Percentiles rank a stretch among this genome's conserved stretches.
Conservation (phyloP, 495 filamentous ascomycete genomes). For the Hypoxylon rickii region DNA sequence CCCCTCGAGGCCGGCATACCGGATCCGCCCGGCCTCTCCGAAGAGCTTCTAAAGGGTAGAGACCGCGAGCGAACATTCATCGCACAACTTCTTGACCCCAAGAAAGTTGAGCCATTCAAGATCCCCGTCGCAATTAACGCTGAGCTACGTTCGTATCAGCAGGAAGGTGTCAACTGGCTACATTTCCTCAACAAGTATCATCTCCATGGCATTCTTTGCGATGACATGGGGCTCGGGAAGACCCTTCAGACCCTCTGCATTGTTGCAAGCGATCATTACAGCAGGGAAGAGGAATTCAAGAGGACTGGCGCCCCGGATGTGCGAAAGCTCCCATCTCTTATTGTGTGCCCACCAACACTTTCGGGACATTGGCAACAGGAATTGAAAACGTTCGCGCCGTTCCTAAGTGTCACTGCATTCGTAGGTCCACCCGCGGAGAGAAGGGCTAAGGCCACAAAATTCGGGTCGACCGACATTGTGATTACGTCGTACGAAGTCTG, state of each 20-base stretch:
- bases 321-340: conserved; percentile 83
- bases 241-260: conserved; percentile 97
- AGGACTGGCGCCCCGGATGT: conserved; percentile 76
- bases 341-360: conserved; percentile 95
- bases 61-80: conserved; percentile 96
- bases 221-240: conserved; percentile 99
- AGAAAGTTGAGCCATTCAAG: conserved; percentile 91
- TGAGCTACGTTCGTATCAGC: conserved; percentile 92
- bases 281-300: conserved; percentile 85
- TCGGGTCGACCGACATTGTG: conserved; percentile 83
- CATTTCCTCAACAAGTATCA: conserved; percentile 97
- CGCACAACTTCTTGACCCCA: conserved; percentile 89
- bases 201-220: conserved; percentile 96
- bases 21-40: conserved; percentile 89
- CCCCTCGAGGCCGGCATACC: conserved; percentile 98
- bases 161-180: conserved; percentile 99
- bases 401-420: conserved; percentile 85
- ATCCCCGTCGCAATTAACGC: conserved; percentile 98
- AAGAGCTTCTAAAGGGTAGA: conserved; percentile 83
- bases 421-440: conserved; percentile 86
- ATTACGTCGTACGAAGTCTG: conserved; percentile 98
- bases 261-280: conserved; percentile 94
- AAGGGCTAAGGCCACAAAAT: conserved; percentile 63
- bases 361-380: conserved; percentile 99
- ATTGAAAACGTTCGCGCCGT: conserved; percentile 91